Base-by-base conservation (phyloP, 2,329 filamentous ascomycete genomes). In the Mycosphaerella sp. region DNA sequence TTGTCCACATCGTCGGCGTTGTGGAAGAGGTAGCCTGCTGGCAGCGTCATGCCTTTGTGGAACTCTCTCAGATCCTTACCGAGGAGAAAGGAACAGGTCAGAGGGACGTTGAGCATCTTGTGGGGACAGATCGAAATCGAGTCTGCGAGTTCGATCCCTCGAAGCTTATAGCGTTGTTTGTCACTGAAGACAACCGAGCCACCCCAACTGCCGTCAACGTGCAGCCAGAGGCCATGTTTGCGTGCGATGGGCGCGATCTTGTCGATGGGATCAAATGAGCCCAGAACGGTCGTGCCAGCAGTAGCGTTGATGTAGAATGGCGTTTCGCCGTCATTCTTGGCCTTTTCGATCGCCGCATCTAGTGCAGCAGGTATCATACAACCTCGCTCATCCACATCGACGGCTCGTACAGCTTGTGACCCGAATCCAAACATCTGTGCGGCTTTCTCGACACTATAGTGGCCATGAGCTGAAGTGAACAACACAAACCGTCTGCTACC, bases 231-330 rank as follows among this genome's bases (percentile, higher is more conserved):
- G 51, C 81, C 79, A 66, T 89, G 78, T 55, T 79, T 77, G 59
- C 81, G 79, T 73, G 88, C 93, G 14, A 96, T 77, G 29, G 74
- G 75, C 0, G 84, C 78, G 58, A 96, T 84, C 2, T 79, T 80
- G 10, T 77, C 70, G 63, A 95, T 85, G 0, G 88, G 87, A 66
- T 96, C 92, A 67, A 86, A 98, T 0, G 87, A 89, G 12, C 93
- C 93, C 59, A 92, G 76, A 2, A 97, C 92, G 0, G 93, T 98
- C 1, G 92, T 96, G 14, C 93, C 93, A 0, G 93, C 92, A 0
- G 93, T 97, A 5, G 91, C 87, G 68, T 96, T 97, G 67, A 97
- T 88, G 72, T 95, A 96, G 57, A 98, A 86, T 0, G 93, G 92
- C 0, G 87, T 93, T 67, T 85, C 82, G 34, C 87, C 89, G 47